Conservation (phyloP, 1,284 basidiomycete genomes). For the Irpex sp. region DNA sequence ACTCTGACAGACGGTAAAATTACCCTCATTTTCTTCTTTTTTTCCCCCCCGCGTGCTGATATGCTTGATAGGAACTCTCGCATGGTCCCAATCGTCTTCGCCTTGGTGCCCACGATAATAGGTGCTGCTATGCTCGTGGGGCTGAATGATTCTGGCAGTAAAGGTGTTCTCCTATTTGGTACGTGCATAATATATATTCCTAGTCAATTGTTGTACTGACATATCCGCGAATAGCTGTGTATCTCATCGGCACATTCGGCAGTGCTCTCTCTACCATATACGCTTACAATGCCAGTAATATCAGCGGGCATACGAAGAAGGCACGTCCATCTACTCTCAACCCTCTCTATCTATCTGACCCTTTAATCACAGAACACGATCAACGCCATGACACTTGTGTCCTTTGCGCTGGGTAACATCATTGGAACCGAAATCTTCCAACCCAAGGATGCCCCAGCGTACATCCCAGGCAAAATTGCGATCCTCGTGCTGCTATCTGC, state of each 20-base stretch:
- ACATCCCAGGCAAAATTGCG: slow-evolving; percentile 60
- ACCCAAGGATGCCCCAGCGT: slow-evolving; percentile 58
- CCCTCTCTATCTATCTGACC: neutral
- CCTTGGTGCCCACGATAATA: slow-evolving; percentile 58
- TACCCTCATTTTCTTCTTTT: neutral
- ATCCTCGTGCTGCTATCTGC: slow-evolving; percentile 56
- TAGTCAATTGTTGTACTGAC: neutral
- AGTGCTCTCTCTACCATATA: slow-evolving; percentile 60
- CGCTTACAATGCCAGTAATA: slow-evolving; percentile 66
- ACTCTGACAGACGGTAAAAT: slow-evolving; percentile 58
- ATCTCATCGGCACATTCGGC: slow-evolving; percentile 58
- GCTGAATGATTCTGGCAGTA: slow-evolving; percentile 43
- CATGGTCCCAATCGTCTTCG: slow-evolving; percentile 61
- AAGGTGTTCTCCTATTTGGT: slow-evolving; percentile 60
- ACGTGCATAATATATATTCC: slow-evolving; percentile 9
- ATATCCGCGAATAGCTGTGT: slow-evolving; percentile 36
- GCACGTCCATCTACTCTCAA: slow-evolving; percentile 16
- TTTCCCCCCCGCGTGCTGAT: neutral
- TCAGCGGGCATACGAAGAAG: slow-evolving; percentile 68
- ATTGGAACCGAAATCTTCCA: slow-evolving; percentile 61
- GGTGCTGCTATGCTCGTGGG: slow-evolving; percentile 56
- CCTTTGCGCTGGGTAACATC: slow-evolving; percentile 58
- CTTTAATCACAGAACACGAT: slow-evolving; percentile 37
- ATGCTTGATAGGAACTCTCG: slow-evolving; percentile 43
- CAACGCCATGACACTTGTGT: slow-evolving; percentile 56